Evolutionary conservation across 192 early-diverging fungal species (phyloP).

Genomic region (Coemansia sp.): DNA sequence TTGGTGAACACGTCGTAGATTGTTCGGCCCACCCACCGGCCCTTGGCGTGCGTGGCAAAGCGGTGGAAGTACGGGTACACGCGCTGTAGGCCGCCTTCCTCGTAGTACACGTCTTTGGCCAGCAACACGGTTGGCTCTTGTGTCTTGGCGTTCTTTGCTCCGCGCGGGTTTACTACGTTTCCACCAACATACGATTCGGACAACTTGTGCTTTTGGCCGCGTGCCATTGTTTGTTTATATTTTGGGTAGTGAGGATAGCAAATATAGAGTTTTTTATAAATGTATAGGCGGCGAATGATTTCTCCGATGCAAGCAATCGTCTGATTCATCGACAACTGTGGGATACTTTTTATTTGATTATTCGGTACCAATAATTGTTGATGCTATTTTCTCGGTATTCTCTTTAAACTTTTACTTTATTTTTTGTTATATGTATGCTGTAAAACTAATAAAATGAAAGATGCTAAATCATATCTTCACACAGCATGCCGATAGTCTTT

Average conservation of each 20-base stretch:
- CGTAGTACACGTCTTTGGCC: slow-evolving; percentile 31
- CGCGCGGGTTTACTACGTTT: slow-evolving; percentile 10
- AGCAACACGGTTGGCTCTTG: slow-evolving; percentile 1
- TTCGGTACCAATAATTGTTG: background rate
- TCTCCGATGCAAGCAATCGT: background rate
- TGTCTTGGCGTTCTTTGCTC: slow-evolving; percentile 10
- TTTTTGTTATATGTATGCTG: no score
- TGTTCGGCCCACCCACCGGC: slow-evolving; percentile 77
- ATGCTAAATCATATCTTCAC: no score
- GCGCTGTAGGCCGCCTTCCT: slow-evolving; percentile 28
- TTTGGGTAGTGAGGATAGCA: background rate
- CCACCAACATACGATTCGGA: slow-evolving; percentile 21
- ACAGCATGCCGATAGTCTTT: background rate
- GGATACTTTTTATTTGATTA: slow-evolving; percentile 2
- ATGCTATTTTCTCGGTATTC: no score
- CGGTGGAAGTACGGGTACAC: slow-evolving; percentile 83
- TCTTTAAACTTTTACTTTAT: no score
- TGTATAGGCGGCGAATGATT: background rate
- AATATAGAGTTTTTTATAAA: background rate
- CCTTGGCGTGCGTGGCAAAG: slow-evolving; percentile 83
- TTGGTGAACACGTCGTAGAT: slow-evolving; percentile 79
- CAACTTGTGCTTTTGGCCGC: slow-evolving; percentile 24
- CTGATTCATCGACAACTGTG: background rate
- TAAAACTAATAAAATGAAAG: no score
- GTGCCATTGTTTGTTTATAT: background rate